A percentile compares a stretch with the other conserved stretches of the same genome.
Evolutionary conservation across 2,329 filamentous ascomycete species (phyloP).

Genomic region (Penicillium aurantiogriseum): DNA sequence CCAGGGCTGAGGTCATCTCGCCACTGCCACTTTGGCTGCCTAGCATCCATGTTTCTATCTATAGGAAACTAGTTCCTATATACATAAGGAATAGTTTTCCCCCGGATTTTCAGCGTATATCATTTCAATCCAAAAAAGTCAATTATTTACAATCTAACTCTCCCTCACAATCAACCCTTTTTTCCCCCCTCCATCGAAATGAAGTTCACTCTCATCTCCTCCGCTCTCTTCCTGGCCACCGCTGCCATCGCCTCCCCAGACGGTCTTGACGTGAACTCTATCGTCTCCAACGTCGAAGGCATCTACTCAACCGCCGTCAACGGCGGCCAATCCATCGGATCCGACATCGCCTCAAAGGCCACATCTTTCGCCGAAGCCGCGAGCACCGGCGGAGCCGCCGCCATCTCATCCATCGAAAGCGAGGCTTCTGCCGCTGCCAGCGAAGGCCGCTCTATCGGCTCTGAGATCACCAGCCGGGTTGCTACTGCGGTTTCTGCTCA

Average conservation of each 20-base stretch:
- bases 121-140: background rate
- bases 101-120: background rate
- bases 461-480: constrained; percentile 15
- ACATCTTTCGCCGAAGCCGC: constrained; percentile 9
- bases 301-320: background rate
- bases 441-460: constrained; percentile 16
- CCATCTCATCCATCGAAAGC: constrained; percentile 14
- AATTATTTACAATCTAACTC: background rate
- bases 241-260: constrained; percentile 22
- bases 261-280: constrained; percentile 15
- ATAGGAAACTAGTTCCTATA: constrained; percentile 3
- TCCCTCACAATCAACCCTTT: background rate
- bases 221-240: constrained; percentile 25
- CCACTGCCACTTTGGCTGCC: constrained; percentile 14
- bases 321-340: constrained; percentile 12
- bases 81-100: constrained; percentile 8
- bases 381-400: constrained; percentile 16
- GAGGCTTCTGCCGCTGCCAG: constrained; percentile 18
- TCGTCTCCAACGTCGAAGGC: constrained; percentile 14
- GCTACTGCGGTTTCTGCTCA: constrained; percentile 12
- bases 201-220: constrained; percentile 29
- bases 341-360: constrained; percentile 13
- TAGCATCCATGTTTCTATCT: constrained; percentile 12
- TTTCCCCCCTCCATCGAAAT: constrained; percentile 18
- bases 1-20: constrained; percentile 16